Percentiles rank a stretch among this genome's conserved stretches.
These are phyloP conservation scores for Lichtheimia ramosa DNA, from an alignment of 371 early-diverging fungal genomes.

Conservation along the genomic window DNA sequence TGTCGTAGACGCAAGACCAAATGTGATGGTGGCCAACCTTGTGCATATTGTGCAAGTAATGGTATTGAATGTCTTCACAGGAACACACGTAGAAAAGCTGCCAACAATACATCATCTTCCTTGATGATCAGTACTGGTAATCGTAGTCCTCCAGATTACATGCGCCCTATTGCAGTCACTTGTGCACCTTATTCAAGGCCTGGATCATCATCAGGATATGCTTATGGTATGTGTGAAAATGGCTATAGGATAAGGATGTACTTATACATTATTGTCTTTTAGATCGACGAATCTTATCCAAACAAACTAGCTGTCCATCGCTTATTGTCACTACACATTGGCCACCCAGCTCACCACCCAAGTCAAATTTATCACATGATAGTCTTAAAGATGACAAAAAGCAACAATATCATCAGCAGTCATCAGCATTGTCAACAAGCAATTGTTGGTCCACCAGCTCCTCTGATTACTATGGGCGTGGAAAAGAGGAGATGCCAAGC, in stretches of 20 bases:
- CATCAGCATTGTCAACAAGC: too few species aligned
- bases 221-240: too few species aligned
- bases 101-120: neutral
- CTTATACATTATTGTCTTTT: too few species aligned
- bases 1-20: constrained; percentile 54
- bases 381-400: too few species aligned
- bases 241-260: too few species aligned
- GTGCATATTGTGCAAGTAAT: constrained; percentile 44
- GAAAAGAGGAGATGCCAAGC: constrained; percentile 14
- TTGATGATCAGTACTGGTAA: too few species aligned
- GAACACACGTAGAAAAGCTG: constrained; percentile 17
- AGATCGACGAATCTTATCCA: constrained; percentile 1
- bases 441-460: too few species aligned
- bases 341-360: constrained; percentile 5
- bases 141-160: neutral
- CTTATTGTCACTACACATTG: constrained; percentile 13
- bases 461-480: too few species aligned
- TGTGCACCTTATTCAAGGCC: neutral
- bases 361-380: too few species aligned
- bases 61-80: constrained; percentile 44
- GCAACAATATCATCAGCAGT: too few species aligned
- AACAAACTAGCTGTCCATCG: constrained; percentile 14
- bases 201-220: too few species aligned
- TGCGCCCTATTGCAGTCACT: constrained; percentile 1
- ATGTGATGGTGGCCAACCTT: constrained; percentile 50